Base-by-base conservation (phyloP, 1,284 basidiomycete species). In the Phellinidium pouzarii region DNA sequence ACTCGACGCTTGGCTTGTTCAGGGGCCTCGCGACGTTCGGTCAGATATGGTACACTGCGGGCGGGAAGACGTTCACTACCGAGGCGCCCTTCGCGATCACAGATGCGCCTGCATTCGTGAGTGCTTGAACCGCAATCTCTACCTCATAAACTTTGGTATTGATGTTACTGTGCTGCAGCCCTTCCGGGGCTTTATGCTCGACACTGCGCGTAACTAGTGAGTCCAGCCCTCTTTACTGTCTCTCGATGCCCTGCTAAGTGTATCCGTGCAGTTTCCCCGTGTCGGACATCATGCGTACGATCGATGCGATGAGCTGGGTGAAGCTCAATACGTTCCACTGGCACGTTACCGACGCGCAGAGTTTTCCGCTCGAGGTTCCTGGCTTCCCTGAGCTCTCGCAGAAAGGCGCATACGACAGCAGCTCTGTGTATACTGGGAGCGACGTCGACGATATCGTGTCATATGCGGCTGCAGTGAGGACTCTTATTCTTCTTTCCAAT, bases 221-320 rank as follows among this genome's bases (percentile, higher is more conserved):
- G 68, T 65, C 6, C 23, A 46, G 22, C 8, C 9, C 44, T 19
- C 9, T 29, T 12, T 25, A 36, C 34, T 20, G 3, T 27, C 11
- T 64, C 3, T 5, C 19, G 23, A 38, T 26, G n/a, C 12, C 25
- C 25, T 4, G 1, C 25, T 26, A 43, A 23, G 11, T 36, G 29
- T 2, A 34, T 23, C 2, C 48, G 20, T 20, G 47, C 25, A 87
- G 85, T 63, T 88, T 84, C 68, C 76, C 84, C 0, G 73, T 86
- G 4, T 46, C 64, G 0, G 82, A 87, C 59, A 79, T 94, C 61
- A 75, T 83, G 53, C 78, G 84, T 29, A 87, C 84, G 5, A 66
- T 97, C 17, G 86, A 93, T 58, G 82, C 87, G 1, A 93, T 94
- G 91, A 84, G 83, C 57, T 83, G 80, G 78, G 86, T 88, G 58